Base-by-base conservation (phyloP, 2,329 filamentous ascomycete species). In the Nannizziopsis arthrosporioides region DNA sequence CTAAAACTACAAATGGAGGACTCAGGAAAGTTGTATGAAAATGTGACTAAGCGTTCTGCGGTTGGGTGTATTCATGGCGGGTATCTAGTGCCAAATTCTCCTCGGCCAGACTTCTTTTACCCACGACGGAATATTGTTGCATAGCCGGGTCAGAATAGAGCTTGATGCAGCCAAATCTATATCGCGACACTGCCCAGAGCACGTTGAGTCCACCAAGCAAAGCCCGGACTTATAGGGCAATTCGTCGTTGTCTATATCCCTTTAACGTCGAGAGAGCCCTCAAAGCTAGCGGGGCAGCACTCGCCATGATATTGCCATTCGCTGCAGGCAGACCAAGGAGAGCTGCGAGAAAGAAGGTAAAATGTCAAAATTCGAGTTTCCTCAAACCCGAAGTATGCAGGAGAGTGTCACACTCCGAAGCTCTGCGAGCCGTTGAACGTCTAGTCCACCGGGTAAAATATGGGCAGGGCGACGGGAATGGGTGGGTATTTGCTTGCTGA, bases 291-390 rank as follows among this genome's bases (percentile, higher is more conserved):
- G 6, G 30, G 18, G 35, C 10, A 17, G 12, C 19, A 18, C 11
- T 12, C 31, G 17, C 18, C 9, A 31, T 39, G 11, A 31, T 18
- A 2, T 45, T 17, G n/a, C 14, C 32, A 37, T 32, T 12, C n/a
- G 35, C 19, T 39, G 19, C 31, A 15, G 22, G 30, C 38, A 32
- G 39, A 32, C 35, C 43, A 38, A 38, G 2, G 22, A 37, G 18
- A 31, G 11, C 9, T 11, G 43, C 18, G 22, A 32, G 14, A 18
- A 10, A n/a, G 14, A 15, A 31, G 8, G 32, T 2, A 14, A 31
- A 14, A 35, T 19, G n/a, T 27, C 43, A 39, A 38, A 32, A 39
- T 39, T 45, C 43, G 22, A 45, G 43, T 45, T 45, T 12, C 27
- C n/a, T 38, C 18, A 8, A 17, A 39, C 15, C 43, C 43, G 18